Base-by-base conservation (phyloP, 768 basidiomycete genomes). In the Clitopilus passeckerianus region DNA sequence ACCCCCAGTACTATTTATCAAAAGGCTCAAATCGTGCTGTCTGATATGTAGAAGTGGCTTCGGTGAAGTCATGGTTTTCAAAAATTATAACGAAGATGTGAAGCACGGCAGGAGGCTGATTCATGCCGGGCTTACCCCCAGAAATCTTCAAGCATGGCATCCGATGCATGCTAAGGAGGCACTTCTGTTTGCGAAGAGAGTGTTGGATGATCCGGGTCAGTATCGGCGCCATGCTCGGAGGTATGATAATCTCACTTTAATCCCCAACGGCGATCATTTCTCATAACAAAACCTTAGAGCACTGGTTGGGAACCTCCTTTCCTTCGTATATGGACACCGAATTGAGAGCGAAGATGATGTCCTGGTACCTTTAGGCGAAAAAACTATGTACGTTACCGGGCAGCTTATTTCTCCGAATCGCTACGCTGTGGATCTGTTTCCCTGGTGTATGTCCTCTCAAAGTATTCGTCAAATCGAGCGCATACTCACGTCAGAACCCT, bases 321-420 rank as follows among this genome's bases (percentile, higher is more conserved):
- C 18, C 5, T 57, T 37, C 37, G 37, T 35, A 1, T 57, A 57
- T 43, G 56, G 56, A 12, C 56, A 57, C 37, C 34, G 41, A 14
- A 35, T 57, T 8, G 56, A 57, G 23, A 57, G 37, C 22, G 56
- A 57, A 5, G 56, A 57, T n/a, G 56, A 57, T 14, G 5, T 41
- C 12, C 35, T 57, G 20, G 22, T 57, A 5, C 35, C 56, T 15
- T 27, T 57, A 4, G 35, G 34, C 8, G 56, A 57, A 16, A 30
- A 41, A 18, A 30, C 41, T 6, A 57, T 57, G 56, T 22, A 43
- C 23, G 41, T 57, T 3, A 57, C 56, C 15, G 56, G 56, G 9
- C 34, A 57, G n/a, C 34, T 57, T 12, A 35, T 57, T 37, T 57
- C 56, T 2, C 56, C 56, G 7, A 57, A 57, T n/a, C 35, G 52